These are phyloP conservation scores for Barbatosphaeria neglecta DNA, from an alignment of 495 filamentous ascomycete genomes.

Conservation along the genomic window DNA sequence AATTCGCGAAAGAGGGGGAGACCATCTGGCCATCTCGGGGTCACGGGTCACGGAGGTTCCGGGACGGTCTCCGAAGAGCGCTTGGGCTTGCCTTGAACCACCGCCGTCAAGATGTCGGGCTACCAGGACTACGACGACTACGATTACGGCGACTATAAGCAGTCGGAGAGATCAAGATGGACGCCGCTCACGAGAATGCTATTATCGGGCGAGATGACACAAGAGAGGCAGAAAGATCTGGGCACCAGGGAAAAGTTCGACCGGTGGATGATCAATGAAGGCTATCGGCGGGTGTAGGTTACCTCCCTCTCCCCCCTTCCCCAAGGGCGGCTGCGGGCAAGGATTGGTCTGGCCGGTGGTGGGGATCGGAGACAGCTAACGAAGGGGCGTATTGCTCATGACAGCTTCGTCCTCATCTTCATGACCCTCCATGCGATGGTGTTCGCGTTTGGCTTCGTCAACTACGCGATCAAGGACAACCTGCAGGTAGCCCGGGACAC, in stretches of 20 bases:
- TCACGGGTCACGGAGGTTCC: background rate
- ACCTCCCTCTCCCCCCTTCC: background rate
- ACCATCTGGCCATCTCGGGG: too few relatives aligned
- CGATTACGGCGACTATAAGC: slow-evolving; percentile 25
- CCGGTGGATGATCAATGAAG: slow-evolving; percentile 69
- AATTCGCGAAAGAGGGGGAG: slow-evolving; percentile 4
- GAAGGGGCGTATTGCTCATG: background rate
- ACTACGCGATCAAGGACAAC: slow-evolving; percentile 63
- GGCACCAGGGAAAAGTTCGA: slow-evolving; percentile 39
- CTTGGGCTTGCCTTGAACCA: background rate
- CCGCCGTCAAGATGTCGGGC: slow-evolving; percentile 24
- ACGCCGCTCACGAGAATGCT: slow-evolving; percentile 58
- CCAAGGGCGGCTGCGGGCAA: background rate
- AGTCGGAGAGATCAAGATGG: slow-evolving; percentile 54
- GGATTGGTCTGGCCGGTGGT: slow-evolving; percentile 8
- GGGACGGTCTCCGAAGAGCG: slow-evolving; percentile 5
- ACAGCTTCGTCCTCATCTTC: slow-evolving; percentile 61
- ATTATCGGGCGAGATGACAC: slow-evolving; percentile 58
- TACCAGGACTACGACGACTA: slow-evolving; percentile 20
- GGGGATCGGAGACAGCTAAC: background rate
- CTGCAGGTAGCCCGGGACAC: slow-evolving; percentile 46
- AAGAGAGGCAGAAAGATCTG: slow-evolving; percentile 48
- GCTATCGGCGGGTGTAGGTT: slow-evolving; percentile 58
- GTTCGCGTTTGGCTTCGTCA: slow-evolving; percentile 64
- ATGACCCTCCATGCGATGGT: slow-evolving; percentile 53